These are phyloP conservation scores for Geotrichum phurueaensis DNA, from an alignment of 1,139 yeast genomes.

Conservation along the genomic window DNA sequence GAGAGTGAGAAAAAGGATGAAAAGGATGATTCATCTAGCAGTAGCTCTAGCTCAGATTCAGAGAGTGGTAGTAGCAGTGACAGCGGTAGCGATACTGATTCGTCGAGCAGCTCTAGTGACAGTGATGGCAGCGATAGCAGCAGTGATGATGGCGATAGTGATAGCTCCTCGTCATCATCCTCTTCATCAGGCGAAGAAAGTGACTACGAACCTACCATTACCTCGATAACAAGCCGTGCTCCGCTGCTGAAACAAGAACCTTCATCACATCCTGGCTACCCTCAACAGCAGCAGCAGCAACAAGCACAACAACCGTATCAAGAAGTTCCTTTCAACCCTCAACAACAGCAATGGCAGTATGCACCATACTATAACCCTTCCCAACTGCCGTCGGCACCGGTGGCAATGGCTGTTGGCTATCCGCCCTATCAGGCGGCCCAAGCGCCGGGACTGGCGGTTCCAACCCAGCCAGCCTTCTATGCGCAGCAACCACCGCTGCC, in stretches of 20 bases:
- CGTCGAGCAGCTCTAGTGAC: background rate
- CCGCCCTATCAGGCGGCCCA: background rate
- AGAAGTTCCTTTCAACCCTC: background rate
- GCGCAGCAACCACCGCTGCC: background rate
- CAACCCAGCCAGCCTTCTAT: background rate
- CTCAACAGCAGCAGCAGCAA: constrained; percentile 12
- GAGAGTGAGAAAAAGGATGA: background rate
- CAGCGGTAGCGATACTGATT: background rate
- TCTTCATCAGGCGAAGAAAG: constrained; percentile 4
- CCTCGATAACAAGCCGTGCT: background rate
- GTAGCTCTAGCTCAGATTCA: background rate
- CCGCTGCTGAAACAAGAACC: background rate
- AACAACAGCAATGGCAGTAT: background rate
- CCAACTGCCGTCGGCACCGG: background rate
- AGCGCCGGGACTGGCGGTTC: background rate
- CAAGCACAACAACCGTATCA: constrained; percentile 2
- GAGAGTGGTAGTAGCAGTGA: background rate
- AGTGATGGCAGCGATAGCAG: background rate
- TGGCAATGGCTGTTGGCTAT: background rate
- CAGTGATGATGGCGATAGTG: background rate
- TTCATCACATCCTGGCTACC: background rate
- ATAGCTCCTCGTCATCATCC: background rate
- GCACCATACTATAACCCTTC: background rate
- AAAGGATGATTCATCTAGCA: background rate
- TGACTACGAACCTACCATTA: constrained; percentile 12